These are phyloP conservation scores for Trametes pubescens DNA, from an alignment of 1,284 basidiomycete species.

Conservation along the genomic window DNA sequence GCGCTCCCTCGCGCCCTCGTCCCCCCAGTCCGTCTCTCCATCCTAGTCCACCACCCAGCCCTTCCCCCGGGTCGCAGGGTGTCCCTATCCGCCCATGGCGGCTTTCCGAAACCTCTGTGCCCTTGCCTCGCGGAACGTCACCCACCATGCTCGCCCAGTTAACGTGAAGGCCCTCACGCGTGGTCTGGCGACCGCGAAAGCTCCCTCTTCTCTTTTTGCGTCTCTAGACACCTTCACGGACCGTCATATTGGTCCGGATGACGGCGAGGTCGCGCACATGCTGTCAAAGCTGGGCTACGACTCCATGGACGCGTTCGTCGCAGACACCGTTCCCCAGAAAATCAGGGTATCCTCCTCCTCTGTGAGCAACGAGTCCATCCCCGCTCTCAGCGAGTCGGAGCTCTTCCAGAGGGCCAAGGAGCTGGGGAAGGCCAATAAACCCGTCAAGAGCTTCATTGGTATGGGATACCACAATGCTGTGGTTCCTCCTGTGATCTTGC, in stretches of 20 bases:
- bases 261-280: constrained; percentile 80
- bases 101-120: constrained; percentile 54
- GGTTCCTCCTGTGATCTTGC: constrained; percentile 91
- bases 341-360: constrained; percentile 75
- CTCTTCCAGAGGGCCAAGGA: constrained; percentile 80
- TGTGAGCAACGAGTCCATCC: constrained; percentile 75
- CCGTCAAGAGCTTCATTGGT: constrained; percentile 93
- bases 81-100: constrained; percentile 48
- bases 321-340: constrained; percentile 79
- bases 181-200: constrained; percentile 66
- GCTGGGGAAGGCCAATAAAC: constrained; percentile 82
- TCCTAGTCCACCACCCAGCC: constrained; percentile 31
- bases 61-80: constrained; percentile 27
- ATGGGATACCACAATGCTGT: constrained; percentile 98
- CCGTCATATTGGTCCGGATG: constrained; percentile 91
- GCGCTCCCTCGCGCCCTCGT: constrained; percentile 37
- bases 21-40: constrained; percentile 31
- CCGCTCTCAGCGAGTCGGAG: constrained; percentile 87
- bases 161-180: constrained; percentile 35
- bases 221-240: constrained; percentile 89
- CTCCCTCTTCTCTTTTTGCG: constrained; percentile 70
- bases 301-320: constrained; percentile 88
- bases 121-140: constrained; percentile 38
- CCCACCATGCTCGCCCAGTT: constrained; percentile 22
- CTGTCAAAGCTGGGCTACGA: constrained; percentile 82